These are phyloP conservation scores for Pichia eremophila DNA, from an alignment of 805 yeast species.

Conservation along the genomic window DNA sequence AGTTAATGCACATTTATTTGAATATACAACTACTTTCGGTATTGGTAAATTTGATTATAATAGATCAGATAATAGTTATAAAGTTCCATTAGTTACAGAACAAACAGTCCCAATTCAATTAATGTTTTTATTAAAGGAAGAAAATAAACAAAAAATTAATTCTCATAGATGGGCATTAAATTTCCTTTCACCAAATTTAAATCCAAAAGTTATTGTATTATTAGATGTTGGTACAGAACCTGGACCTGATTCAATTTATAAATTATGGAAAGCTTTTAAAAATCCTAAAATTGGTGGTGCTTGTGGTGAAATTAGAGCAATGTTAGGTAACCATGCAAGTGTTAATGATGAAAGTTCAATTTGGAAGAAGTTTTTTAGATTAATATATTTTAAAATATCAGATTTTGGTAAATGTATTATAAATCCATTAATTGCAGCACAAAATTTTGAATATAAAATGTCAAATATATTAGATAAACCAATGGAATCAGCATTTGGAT, in stretches of 20 bases:
- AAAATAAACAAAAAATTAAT: conserved; percentile 82
- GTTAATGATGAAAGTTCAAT: conserved; percentile 24
- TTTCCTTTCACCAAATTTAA: conserved; percentile 72
- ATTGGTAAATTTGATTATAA: conserved; percentile 38
- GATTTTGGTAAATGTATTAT: conserved; percentile 45
- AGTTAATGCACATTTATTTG: conserved; percentile 84
- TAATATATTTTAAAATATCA: conserved; percentile 38
- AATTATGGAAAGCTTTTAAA: conserved; percentile 79
- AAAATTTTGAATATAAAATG: conserved; percentile 92
- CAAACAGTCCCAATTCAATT: conserved; percentile 72
- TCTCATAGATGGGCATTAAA: conserved; percentile 96
- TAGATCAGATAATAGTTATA: conserved; percentile 35
- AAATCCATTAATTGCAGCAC: conserved; percentile 84
- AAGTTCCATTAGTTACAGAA: conserved; percentile 58
- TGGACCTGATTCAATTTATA: conserved; percentile 73
- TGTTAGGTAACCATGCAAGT: conserved; percentile 28
- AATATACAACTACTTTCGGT: conserved; percentile 85
- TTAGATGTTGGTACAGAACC: conserved; percentile 95
- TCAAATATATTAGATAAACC: conserved; percentile 93
- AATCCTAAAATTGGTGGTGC: conserved; percentile 87
- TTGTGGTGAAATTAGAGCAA: conserved; percentile 91
- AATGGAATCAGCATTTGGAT: conserved; percentile 87
- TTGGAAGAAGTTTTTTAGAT: conserved; percentile 15
- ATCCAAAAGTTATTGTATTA: conserved; percentile 74
- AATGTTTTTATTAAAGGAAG: conserved; percentile 80